phyloP scores from a whole-genome alignment of 495 filamentous ascomycete species.

The Penicillium egyptiacum region DNA sequence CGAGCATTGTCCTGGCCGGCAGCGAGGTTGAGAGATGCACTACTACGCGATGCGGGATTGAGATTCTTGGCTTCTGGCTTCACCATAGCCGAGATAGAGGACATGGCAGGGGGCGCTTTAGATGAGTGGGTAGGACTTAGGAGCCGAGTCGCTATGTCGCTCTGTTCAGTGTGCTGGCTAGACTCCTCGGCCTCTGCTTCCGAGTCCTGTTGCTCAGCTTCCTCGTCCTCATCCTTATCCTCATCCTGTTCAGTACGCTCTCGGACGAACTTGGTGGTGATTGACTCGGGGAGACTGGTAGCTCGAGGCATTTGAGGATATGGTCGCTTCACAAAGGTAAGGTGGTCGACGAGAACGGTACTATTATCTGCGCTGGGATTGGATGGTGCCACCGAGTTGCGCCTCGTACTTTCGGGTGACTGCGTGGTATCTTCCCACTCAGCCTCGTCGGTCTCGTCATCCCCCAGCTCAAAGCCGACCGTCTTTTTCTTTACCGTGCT shows the following conservation, averaged over 20 bases:
- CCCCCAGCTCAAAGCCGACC: slow-evolving; percentile 50
- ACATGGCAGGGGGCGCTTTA: slow-evolving; percentile 51
- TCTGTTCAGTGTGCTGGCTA: slow-evolving; percentile 28
- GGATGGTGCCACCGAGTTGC: slow-evolving; percentile 46
- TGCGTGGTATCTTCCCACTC: slow-evolving; percentile 56
- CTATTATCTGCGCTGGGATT: slow-evolving; percentile 43
- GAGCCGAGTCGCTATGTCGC: slow-evolving; percentile 43
- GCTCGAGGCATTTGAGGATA: slow-evolving; percentile 47
- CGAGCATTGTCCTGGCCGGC: slow-evolving; percentile 37
- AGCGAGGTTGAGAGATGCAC: slow-evolving; percentile 41
- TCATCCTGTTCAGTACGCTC: slow-evolving; percentile 22
- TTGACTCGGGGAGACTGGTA: slow-evolving; percentile 48
- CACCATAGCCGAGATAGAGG: slow-evolving; percentile 49
- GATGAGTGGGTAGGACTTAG: slow-evolving; percentile 44
- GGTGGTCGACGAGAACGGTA: slow-evolving; percentile 45
- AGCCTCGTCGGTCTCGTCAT: slow-evolving; percentile 46
- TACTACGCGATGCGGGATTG: slow-evolving; percentile 37
- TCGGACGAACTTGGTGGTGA: slow-evolving; percentile 34
- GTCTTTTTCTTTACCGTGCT: slow-evolving; percentile 48
- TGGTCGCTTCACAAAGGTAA: slow-evolving; percentile 50
- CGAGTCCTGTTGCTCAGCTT: slow-evolving; percentile 15
- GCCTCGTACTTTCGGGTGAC: slow-evolving; percentile 50
- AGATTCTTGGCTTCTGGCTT: slow-evolving; percentile 36
- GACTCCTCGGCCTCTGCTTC: slow-evolving; percentile 28
- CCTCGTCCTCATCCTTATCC: slow-evolving; percentile 23